Percentiles rank a stretch among this genome's conserved stretches.
These are phyloP conservation scores for Sarocladiaceae sp. DNA, from an alignment of 2,329 filamentous ascomycete genomes.

Conservation along the genomic window DNA sequence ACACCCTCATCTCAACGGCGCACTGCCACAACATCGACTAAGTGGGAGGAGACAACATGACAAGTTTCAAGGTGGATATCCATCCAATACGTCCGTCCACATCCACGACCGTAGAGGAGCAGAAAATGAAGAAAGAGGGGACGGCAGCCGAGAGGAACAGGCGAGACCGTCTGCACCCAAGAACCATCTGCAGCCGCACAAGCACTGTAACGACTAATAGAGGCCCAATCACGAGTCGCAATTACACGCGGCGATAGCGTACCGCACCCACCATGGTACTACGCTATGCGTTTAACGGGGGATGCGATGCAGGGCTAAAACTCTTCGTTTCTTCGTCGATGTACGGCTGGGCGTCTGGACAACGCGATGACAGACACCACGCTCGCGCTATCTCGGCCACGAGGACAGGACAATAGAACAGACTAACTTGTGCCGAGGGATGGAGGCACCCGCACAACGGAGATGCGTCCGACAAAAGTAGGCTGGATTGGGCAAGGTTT, in stretches of 20 bases:
- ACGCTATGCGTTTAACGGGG: neutral
- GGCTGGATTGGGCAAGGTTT: no score
- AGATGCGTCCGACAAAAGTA: no score
- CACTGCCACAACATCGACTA: neutral
- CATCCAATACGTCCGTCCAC: no score
- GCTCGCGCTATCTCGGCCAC: neutral
- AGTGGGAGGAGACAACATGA: neutral
- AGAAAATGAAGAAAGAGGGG: no score
- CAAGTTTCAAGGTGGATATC: neutral
- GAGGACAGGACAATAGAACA: neutral
- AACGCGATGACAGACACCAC: neutral
- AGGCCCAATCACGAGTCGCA: slow-evolving; percentile 3
- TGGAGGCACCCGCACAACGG: no score
- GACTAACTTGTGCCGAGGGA: no score
- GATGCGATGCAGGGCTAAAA: slow-evolving; percentile 1
- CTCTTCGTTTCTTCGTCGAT: neutral
- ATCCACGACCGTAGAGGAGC: no score
- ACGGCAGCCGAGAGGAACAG: neutral
- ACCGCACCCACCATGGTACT: neutral
- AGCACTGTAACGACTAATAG: slow-evolving; percentile 3
- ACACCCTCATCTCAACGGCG: no score
- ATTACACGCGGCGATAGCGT: neutral
- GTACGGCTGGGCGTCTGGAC: slow-evolving; percentile 1
- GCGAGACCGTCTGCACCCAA: neutral
- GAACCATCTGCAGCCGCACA: neutral